A percentile compares a stretch with the other conserved stretches of the same genome.
phyloP scores from a whole-genome alignment of 2,329 filamentous ascomycete genomes.

The Lecanosticta acicola region DNA sequence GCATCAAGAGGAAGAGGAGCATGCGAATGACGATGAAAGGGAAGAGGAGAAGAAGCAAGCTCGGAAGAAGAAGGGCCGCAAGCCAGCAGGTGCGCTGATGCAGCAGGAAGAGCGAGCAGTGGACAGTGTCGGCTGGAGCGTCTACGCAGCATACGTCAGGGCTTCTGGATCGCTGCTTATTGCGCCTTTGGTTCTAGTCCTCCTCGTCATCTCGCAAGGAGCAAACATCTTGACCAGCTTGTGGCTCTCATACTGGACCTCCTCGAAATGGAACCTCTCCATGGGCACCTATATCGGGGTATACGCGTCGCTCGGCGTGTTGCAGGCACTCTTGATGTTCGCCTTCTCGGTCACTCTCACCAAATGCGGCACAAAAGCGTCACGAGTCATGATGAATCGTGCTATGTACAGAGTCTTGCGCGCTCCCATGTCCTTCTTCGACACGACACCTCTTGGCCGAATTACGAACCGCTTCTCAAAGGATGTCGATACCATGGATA shows the following conservation, averaged over 20 bases:
- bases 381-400: slow-evolving; percentile 71
- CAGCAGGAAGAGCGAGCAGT: slow-evolving; percentile 67
- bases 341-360: slow-evolving; percentile 72
- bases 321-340: slow-evolving; percentile 72
- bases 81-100: slow-evolving; percentile 57
- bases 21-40: slow-evolving; percentile 45
- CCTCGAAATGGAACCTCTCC: slow-evolving; percentile 64
- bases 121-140: slow-evolving; percentile 69
- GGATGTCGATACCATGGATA: slow-evolving; percentile 92
- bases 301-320: slow-evolving; percentile 64
- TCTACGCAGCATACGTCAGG: slow-evolving; percentile 71
- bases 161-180: slow-evolving; percentile 69
- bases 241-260: slow-evolving; percentile 94
- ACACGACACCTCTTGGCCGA: slow-evolving; percentile 88
- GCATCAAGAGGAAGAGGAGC: slow-evolving; percentile 43
- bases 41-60: slow-evolving; percentile 53
- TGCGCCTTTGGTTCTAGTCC: slow-evolving; percentile 56
- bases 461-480: slow-evolving; percentile 96
- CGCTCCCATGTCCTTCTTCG: slow-evolving; percentile 83
- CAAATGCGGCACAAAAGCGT: slow-evolving; percentile 72
- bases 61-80: slow-evolving; percentile 51
- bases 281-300: slow-evolving; percentile 58
- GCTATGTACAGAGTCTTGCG: slow-evolving; percentile 71
- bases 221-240: slow-evolving; percentile 82
- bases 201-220: slow-evolving; percentile 69